These are phyloP conservation scores for Rhodocollybia butyracea DNA, from an alignment of 768 basidiomycete genomes.

Conservation along the genomic window DNA sequence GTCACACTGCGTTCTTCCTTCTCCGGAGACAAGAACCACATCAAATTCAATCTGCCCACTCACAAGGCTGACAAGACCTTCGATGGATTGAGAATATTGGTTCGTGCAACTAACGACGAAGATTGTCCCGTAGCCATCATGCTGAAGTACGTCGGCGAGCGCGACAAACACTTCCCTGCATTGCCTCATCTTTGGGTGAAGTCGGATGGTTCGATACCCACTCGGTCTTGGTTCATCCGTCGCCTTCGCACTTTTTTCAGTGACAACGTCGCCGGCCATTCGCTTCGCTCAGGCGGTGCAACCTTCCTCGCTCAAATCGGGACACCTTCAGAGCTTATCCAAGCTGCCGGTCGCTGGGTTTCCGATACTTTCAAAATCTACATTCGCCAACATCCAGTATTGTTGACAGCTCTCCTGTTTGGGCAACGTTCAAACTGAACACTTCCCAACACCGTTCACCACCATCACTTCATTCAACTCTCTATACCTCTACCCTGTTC, in stretches of 20 bases:
- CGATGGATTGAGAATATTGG: constrained; percentile 13
- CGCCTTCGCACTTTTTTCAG: not conserved
- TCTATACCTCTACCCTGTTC: too few species aligned
- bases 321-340: constrained; percentile 19
- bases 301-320: constrained; percentile 18
- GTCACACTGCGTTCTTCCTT: not conserved
- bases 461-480: too few species aligned
- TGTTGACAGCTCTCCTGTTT: constrained; percentile 11
- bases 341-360: constrained; percentile 26
- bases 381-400: constrained; percentile 26
- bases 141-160: not conserved
- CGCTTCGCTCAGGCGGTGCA: constrained; percentile 19
- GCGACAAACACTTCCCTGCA: not conserved
- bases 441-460: too few species aligned
- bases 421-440: not conserved
- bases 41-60: not conserved
- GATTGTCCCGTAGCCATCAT: not conserved
- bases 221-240: not conserved
- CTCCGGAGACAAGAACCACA: too few species aligned
- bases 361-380: constrained; percentile 26
- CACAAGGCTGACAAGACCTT: constrained; percentile 4
- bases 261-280: constrained; percentile 10
- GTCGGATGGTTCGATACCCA: not conserved
- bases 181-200: not conserved
- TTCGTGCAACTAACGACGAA: constrained; percentile 15